Evolutionary conservation across 1,139 yeast species (phyloP).

Genomic region (Candida freyschussii): DNA sequence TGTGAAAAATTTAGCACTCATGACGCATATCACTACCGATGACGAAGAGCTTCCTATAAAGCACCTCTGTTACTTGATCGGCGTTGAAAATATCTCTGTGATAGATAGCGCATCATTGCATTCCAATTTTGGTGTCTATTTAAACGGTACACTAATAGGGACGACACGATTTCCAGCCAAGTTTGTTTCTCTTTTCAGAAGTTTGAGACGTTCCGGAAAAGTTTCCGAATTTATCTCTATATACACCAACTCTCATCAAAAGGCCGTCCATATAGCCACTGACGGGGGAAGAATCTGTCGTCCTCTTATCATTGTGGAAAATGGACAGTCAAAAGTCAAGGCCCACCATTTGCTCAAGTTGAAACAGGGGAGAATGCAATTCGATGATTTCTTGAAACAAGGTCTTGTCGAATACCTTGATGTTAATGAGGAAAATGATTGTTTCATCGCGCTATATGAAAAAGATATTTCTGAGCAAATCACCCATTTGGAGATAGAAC

Average conservation of each 20-base stretch:
- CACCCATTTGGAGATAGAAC: slow-evolving; percentile 94
- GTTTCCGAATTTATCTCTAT: slow-evolving; percentile 89
- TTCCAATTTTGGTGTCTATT: slow-evolving; percentile 74
- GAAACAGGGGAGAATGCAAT: slow-evolving; percentile 65
- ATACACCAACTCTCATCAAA: slow-evolving; percentile 83
- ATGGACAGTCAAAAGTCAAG: slow-evolving; percentile 64
- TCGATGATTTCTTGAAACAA: slow-evolving; percentile 79
- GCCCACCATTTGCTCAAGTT: slow-evolving; percentile 63
- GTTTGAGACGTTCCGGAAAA: slow-evolving; percentile 77
- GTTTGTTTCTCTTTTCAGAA: slow-evolving; percentile 76
- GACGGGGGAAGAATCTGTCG: slow-evolving; percentile 99
- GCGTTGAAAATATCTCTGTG: slow-evolving; percentile 81
- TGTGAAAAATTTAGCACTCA: slow-evolving; percentile 90
- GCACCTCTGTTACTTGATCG: slow-evolving; percentile 71
- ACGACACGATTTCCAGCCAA: slow-evolving; percentile 79
- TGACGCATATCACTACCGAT: slow-evolving; percentile 99
- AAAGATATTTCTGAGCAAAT: slow-evolving; percentile 48
- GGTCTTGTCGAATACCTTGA: slow-evolving; percentile 95
- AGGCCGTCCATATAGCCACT: slow-evolving; percentile 94
- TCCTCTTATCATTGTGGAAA: slow-evolving; percentile 82
- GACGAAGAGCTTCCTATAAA: slow-evolving; percentile 91
- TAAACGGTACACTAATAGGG: slow-evolving; percentile 93
- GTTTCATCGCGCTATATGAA: slow-evolving; percentile 89
- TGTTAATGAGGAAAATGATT: slow-evolving; percentile 96
- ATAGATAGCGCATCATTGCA: slow-evolving; percentile 85